Base-by-base conservation (phyloP, 2,329 filamentous ascomycete genomes). In the Penicillium sp. region DNA sequence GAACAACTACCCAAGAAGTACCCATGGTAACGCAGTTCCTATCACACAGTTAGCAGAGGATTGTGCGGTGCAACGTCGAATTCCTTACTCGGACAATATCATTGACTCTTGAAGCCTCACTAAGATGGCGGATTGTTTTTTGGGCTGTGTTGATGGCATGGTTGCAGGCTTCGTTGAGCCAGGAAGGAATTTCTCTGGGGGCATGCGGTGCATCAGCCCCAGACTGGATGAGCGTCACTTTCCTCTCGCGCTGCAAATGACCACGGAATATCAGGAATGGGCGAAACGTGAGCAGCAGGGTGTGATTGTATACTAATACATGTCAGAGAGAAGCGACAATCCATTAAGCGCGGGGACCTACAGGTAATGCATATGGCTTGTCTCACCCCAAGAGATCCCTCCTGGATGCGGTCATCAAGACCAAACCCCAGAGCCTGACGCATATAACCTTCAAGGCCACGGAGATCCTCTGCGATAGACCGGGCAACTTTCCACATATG, bases 241-340 rank as follows among this genome's bases (percentile, higher is more conserved):
- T 60, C 49, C 50, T 57, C 29, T 72, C 67, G 8, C 68, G 63
- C 41, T 65, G 69, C 55, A 72, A 62, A 48, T 74, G 72, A 3
- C 72, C 72, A 14, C 73, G 65, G 18, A 76, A 67, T 8, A 75
- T 72, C 22, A 76, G 48, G 46, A 76, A 76, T 4, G 74, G 73
- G 0, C 73, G 66, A 44, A 75, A 75, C 0, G 71, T 75, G 6
- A 76, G 50, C 3, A 75, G 55, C 1, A 75, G 52, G 1, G 70
- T 73, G 40, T 73, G 72, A 27, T 75, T 70, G 37, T 75, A 76
- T 33, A 74, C 73, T 76, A 25, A 3, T n/a, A 2, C 9, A 11
- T 4, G 12, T 59, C 28, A 60, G 52, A 41, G 39, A 7, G 6
- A 13, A 7, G 0, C 16, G 19, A 41, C 0, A 6, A 6, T 16